Conservation (phyloP, 1,139 yeast genomes). For the Candida tetrigidarum region DNA sequence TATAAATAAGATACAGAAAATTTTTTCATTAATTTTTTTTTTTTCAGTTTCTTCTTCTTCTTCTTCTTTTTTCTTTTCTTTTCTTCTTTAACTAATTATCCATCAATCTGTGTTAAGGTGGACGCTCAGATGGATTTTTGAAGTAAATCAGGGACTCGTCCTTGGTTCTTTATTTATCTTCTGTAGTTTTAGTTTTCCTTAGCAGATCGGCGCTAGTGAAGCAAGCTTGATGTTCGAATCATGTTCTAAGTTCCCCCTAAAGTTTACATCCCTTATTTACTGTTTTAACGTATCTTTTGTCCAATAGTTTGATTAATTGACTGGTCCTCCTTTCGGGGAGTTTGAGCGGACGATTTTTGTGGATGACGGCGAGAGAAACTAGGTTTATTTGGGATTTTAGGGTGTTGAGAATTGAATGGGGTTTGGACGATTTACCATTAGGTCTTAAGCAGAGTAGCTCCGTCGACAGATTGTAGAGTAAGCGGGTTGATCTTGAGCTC, state of each 20-base stretch:
- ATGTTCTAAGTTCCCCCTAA: constrained; percentile 12
- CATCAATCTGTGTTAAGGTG: constrained; percentile 58
- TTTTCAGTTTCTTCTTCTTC: constrained; percentile 2
- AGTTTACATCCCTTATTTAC: constrained; percentile 16
- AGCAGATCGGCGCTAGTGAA: constrained; percentile 77
- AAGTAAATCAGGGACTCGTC: constrained; percentile 12
- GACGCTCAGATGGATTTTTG: constrained; percentile 35
- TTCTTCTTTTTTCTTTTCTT: constrained; percentile 12
- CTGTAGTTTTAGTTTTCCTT: constrained; percentile 44
- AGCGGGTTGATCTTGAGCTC: constrained; percentile 74
- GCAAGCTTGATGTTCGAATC: constrained; percentile 43
- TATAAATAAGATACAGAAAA: constrained; percentile 12
- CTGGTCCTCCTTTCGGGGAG: constrained; percentile 54
- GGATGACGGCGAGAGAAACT: constrained; percentile 18
- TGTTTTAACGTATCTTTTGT: constrained; percentile 29
- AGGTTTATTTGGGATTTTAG: constrained; percentile 29
- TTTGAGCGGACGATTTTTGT: constrained; percentile 45
- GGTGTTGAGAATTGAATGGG: constrained; percentile 14
- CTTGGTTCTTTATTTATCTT: constrained; percentile 32
- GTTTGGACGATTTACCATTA: constrained; percentile 20
- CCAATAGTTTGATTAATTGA: constrained; percentile 17
- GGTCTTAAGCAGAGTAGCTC: constrained; percentile 78
- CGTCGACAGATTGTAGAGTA: constrained; percentile 81
- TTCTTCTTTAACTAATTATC: constrained; percentile 21
- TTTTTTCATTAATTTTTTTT: constrained; percentile 8